These are phyloP conservation scores for Dactylellina cionopaga DNA, from an alignment of 2,329 filamentous ascomycete species.

Conservation along the genomic window DNA sequence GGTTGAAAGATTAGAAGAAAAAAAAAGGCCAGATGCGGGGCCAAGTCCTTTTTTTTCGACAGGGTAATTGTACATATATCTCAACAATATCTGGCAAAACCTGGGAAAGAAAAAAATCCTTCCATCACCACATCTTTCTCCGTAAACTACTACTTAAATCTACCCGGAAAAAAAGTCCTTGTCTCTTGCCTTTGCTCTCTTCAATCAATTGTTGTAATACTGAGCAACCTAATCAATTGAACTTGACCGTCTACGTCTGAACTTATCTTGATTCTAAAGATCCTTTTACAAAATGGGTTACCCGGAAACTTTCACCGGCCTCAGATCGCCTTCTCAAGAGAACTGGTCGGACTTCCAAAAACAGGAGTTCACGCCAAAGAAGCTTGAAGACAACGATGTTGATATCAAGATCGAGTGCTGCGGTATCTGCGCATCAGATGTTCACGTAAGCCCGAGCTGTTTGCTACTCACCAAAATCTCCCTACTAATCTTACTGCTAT, in stretches of 20 bases:
- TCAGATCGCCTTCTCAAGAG: constrained; percentile 31
- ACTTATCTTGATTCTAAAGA: not conserved
- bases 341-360: constrained; percentile 44
- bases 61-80: not conserved
- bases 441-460: constrained; percentile 63
- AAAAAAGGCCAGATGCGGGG: constrained; percentile 33
- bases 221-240: no score
- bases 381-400: constrained; percentile 85
- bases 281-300: constrained; percentile 51
- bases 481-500: constrained; percentile 1
- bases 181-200: not conserved
- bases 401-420: constrained; percentile 87
- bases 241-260: not conserved
- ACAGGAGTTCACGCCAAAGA: constrained; percentile 75
- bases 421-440: constrained; percentile 77
- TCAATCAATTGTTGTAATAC: not conserved
- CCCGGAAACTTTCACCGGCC: constrained; percentile 45
- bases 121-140: constrained; percentile 10
- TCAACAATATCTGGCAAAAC: constrained; percentile 20
- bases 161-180: constrained; percentile 23
- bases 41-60: constrained; percentile 1
- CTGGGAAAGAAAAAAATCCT: constrained; percentile 15
- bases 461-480: not conserved
- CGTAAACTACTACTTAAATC: not conserved
- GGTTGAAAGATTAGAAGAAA: not conserved